phyloP scores from a whole-genome alignment of 2,329 filamentous ascomycete species.

The Microdochium nivale region DNA sequence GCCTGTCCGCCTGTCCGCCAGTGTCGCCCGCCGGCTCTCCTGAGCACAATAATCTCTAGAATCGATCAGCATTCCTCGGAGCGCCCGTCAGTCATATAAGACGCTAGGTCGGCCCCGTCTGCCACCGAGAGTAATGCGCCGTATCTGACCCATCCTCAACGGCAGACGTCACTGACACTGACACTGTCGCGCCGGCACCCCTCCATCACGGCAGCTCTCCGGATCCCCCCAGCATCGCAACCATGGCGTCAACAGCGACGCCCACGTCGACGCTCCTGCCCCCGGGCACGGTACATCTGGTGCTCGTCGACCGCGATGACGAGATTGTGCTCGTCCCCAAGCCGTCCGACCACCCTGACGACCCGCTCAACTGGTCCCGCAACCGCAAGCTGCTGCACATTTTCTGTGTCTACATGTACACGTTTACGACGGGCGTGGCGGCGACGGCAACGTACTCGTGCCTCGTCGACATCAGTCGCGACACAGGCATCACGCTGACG shows the following conservation, averaged over 20 bases:
- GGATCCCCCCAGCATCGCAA: not conserved
- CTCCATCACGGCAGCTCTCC: too few species aligned
- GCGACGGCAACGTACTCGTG: constrained; percentile 40
- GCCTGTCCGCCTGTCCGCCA: not conserved
- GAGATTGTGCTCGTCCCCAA: constrained; percentile 21
- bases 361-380: constrained; percentile 25
- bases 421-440: constrained; percentile 37
- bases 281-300: constrained; percentile 31
- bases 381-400: constrained; percentile 18
- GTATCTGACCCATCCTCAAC: too few species aligned
- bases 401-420: constrained; percentile 27
- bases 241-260: not conserved
- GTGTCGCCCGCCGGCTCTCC: too few species aligned
- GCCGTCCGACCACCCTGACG: constrained; percentile 22
- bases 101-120: too few species aligned
- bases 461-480: constrained; percentile 33
- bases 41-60: not conserved
- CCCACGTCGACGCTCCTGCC: constrained; percentile 9
- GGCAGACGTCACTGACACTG: too few species aligned
- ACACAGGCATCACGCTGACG: constrained; percentile 33
- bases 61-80: not conserved
- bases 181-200: too few species aligned
- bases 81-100: not conserved
- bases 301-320: constrained; percentile 20
- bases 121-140: too few species aligned